Base-by-base conservation (phyloP, 345 rosid species). In the Brassica juncea region DNA sequence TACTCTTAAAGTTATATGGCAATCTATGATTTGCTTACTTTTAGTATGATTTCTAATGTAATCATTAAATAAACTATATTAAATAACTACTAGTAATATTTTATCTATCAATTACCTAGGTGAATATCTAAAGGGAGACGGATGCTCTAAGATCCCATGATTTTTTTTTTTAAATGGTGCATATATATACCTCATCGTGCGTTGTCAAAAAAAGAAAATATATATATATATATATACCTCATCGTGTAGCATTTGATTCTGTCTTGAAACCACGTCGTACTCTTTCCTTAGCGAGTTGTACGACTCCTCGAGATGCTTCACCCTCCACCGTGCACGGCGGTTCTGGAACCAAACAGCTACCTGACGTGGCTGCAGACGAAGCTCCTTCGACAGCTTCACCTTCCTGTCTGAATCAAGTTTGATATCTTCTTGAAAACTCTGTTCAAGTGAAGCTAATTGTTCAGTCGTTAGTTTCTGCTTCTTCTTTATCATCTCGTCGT, bases 271-370 rank as follows among this genome's bases (percentile, higher is more conserved):
- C 66, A 57, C 84, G 67, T 90, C 92, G 68, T 77, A 94, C 64
- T 94, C 97, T 35, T 82, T 87, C 75, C 88, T 89, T 16, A 94
- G 93, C 0, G 87, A 31, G 66, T 92, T 92, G 35, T 94, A 94
- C 21, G 88, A 81, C 64, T 88, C 89, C 81, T 89, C 97, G 14
- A 94, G 93, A 70, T 90, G 96, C 85, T 92, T 92, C 1, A 89
- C 83, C 77, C 90, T 94, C 98, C 97, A 92, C 23, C 97, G 72
- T 23, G 97, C 94, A 15, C 97, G 90, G 49, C 93, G 85, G 81
- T 90, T 91, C 62, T 92, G 98, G 82, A 94, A 94, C 98, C 98
- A 94, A 55, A 94, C 91, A 9, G 97, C 95, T 65, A 92, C 86
- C 84, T 94, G 98, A 70, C 98, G 85, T 9, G 96, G 98, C 82